phyloP scores from a whole-genome alignment of 371 early-diverging fungal genomes.

The Dichotomocladium elegans region DNA sequence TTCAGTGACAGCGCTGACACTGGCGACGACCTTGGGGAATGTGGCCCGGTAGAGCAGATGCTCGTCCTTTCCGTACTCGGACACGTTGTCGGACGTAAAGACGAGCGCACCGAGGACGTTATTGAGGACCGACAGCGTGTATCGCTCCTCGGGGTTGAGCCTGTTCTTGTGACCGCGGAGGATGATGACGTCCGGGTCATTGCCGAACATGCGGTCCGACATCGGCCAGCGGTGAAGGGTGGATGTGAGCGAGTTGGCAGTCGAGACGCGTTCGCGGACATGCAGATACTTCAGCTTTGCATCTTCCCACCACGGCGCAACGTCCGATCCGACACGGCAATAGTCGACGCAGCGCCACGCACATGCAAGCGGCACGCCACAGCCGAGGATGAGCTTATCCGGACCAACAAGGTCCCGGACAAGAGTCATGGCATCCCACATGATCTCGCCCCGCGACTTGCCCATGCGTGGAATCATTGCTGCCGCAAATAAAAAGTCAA shows the following conservation, averaged over 20 bases:
- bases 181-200: conserved; percentile 61
- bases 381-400: conserved; percentile 48
- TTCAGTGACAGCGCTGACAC: conserved; percentile 36
- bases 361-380: conserved; percentile 53
- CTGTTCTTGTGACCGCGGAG: conserved; percentile 45
- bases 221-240: conserved; percentile 51
- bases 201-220: conserved; percentile 54
- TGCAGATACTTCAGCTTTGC: conserved; percentile 45
- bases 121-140: conserved; percentile 50
- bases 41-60: conserved; percentile 34
- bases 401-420: conserved; percentile 49
- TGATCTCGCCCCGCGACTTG: conserved; percentile 49
- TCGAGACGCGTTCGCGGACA: conserved; percentile 57
- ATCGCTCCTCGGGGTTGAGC: conserved; percentile 39
- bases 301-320: conserved; percentile 47
- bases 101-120: conserved; percentile 55
- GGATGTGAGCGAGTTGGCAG: conserved; percentile 50
- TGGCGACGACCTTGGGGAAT: conserved; percentile 41
- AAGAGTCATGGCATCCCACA: conserved; percentile 57
- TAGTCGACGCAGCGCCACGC: conserved; percentile 51
- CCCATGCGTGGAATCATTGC: conserved; percentile 52
- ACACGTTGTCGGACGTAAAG: conserved; percentile 48
- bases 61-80: conserved; percentile 32
- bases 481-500: conserved; percentile 59
- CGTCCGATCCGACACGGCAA: conserved; percentile 60